Evolutionary conservation across 164 flowering plant species (phyloP), one percentile per base, ranked within the genome.

Genomic region (Magnolia kwangsiensis): DNA sequence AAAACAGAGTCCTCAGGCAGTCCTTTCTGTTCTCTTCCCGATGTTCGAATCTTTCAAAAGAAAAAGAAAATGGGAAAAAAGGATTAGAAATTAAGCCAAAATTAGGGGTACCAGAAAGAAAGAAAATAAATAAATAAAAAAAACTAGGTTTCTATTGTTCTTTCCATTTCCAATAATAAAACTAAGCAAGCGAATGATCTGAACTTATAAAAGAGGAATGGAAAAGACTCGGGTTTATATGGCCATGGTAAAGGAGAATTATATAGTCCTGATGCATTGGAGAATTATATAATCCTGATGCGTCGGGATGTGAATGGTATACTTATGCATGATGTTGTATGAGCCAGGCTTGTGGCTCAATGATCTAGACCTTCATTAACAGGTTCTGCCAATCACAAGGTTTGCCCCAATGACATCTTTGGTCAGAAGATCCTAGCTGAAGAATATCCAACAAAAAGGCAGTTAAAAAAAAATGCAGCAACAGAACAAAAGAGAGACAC

Each of bases 11-110:
- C 82, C 98, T 85, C 65, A 94, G 87, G 83, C 99, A 96, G 77
- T 96, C 99, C 83, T 96, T 96, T 76, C 97, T 86, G 82, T 96
- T 96, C 86, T 96, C 99, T 77, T 96, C 98, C 51, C 99, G 86
- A 65, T 96, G 93, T 71, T 96, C 99, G 83, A 89, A 96, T 88
- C 99, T 95, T 76, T n/a, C 74, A 63, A 66, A 78, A 63, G 61
- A 16, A 29, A 29, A 11, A 1, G 9, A 21, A 13, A 21, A 21
- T 1, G 45, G 7, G 45, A 5, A 3, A 37, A 5, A 37, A 37
- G 45, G 7, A 37, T 3, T 4, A 37, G 45, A 37, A 37, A 37
- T 37, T 37, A 37, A 37, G 45, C 45, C 45, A 37, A 37, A 37
- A 37, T 37, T 37, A 37, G 45, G 45, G 45, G 7, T 37, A 5